A percentile compares a stretch with the other conserved stretches of the same genome.
phyloP scores from a whole-genome alignment of 2,329 filamentous ascomycete genomes.

The Bretziella fagacearum region DNA sequence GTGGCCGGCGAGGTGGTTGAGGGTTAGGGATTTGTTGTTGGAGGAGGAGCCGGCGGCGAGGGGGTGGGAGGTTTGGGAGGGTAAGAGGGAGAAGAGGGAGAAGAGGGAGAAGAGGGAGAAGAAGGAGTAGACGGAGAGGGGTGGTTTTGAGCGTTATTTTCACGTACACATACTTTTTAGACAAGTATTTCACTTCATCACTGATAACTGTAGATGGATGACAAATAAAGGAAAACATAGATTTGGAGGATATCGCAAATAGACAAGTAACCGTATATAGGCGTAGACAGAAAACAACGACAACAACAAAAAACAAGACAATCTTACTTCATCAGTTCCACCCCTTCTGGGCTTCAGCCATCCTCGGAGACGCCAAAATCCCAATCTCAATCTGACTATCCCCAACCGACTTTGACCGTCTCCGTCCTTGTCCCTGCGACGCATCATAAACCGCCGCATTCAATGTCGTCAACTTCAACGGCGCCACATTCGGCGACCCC shows the following conservation, averaged over 20 bases:
- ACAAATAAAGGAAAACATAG: neutral
- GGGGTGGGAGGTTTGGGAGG: slow-evolving; percentile 86
- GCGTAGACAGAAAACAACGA: too few species aligned
- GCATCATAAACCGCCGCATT: slow-evolving; percentile 38
- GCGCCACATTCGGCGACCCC: neutral
- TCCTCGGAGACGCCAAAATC: slow-evolving; percentile 7
- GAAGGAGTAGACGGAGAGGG: neutral
- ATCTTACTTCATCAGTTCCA: slow-evolving; percentile 1
- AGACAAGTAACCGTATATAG: neutral
- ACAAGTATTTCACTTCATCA: too few species aligned
- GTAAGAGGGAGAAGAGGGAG: slow-evolving; percentile 23
- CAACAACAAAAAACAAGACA: neutral
- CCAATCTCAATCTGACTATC: slow-evolving; percentile 17
- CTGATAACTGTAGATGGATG: neutral
- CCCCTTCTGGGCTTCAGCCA: neutral
- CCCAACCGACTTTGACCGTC: slow-evolving; percentile 16
- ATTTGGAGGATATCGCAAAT: neutral
- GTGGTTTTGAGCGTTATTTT: neutral
- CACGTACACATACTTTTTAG: neutral
- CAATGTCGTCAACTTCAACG: slow-evolving; percentile 21
- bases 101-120: slow-evolving; percentile 8
- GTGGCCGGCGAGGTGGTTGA: slow-evolving; percentile 44
- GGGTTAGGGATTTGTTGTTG: slow-evolving; percentile 68
- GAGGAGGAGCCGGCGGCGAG: slow-evolving; percentile 80
- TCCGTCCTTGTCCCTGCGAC: slow-evolving; percentile 13